Percentiles rank a stretch among this genome's conserved stretches.
phyloP scores from a whole-genome alignment of 257 asterid genomes.

The Jasminum sambac region DNA sequence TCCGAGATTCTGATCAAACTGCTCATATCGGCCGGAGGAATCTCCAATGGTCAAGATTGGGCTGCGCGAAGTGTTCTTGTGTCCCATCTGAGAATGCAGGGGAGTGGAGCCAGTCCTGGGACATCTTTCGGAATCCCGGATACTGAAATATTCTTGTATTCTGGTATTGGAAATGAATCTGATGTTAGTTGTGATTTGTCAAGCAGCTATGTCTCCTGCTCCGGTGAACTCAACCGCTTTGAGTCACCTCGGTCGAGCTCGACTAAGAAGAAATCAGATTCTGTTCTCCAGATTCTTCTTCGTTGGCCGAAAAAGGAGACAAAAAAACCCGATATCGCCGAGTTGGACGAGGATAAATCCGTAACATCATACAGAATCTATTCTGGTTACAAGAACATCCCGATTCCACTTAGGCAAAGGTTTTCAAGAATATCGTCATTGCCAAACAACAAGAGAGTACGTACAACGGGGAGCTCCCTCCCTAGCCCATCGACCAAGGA shows the following conservation, averaged over 20 bases:
- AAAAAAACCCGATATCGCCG: conserved; percentile 16
- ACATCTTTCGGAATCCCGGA: conserved; percentile 77
- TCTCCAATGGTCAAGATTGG: conserved; percentile 42
- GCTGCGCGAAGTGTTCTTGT: conserved; percentile 43
- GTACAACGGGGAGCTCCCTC: conserved; percentile 28
- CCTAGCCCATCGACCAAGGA: conserved; percentile 65
- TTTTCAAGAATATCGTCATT: conserved; percentile 47
- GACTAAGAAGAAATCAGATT: conserved; percentile 32
- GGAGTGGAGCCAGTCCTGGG: conserved; percentile 76
- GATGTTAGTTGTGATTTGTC: conserved; percentile 38
- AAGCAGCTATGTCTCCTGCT: conserved; percentile 41
- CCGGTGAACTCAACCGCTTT: conserved; percentile 50
- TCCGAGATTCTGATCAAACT: conserved; percentile 71
- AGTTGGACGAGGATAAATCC: conserved; percentile 40
- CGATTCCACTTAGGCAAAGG: conserved; percentile 64
- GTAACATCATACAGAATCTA: conserved; percentile 27
- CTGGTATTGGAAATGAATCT: conserved; percentile 48
- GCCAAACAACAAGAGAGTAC: conserved; percentile 52
- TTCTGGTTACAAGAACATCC: conserved; percentile 37
- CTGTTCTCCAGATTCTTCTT: conserved; percentile 52
- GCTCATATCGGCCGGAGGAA: conserved; percentile 77
- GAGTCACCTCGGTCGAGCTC: conserved; percentile 31
- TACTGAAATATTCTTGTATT: conserved; percentile 58
- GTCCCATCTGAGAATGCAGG: conserved; percentile 59
- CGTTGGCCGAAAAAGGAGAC: conserved; percentile 42